Evolutionary conservation across 2,329 filamentous ascomycete species (phyloP), one percentile per base, ranked within the genome.

Genomic region (Penicillium freii): DNA sequence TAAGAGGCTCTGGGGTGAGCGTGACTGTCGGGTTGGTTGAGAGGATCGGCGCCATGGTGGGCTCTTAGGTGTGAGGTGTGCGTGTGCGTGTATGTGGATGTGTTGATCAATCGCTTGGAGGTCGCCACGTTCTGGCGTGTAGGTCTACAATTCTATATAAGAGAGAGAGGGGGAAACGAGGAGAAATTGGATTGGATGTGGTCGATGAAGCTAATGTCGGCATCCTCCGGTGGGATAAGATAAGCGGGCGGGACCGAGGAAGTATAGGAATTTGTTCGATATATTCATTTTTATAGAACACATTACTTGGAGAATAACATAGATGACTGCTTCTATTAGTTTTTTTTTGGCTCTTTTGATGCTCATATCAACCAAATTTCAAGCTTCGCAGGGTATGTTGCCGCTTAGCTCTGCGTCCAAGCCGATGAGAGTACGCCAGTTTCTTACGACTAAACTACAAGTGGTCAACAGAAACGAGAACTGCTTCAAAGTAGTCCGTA

Each of bases 1-100:
- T 89, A 51, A 97, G 83, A n/a, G 85, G 84, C 64, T 82, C 78
- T 9, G 89, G 82, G 25, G 78, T 78, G 64, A 94, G 71, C 65
- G 60, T 76, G 71, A 66, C 68, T 71, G 61, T 72, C 56, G 66
- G 77, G 64, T 67, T 66, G 39, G 67, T 62, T 45, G 66, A 62
- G 56, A 75, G 72, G 36, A 62, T 71, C 25, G 71, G 71, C 31
- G 69, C 53, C 73, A 75, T 75, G 51, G 39, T 65, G 52, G 13
- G 29, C 21, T 19, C 46, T 44, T 21, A 5, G 29, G 46, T 40
- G n/a, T 54, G n/a, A 42, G 19, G n/a, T 27, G 25, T 25, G 42
- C 48, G n/a, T 27, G 25, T 25, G 42, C 48, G 13, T 48, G 19
- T 17, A 29, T 38, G 5, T 39, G 21, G 9, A 39, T 31, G 21